Evolutionary conservation across 305 asterid species (phyloP).

Genomic region (Rubia peregrina): DNA sequence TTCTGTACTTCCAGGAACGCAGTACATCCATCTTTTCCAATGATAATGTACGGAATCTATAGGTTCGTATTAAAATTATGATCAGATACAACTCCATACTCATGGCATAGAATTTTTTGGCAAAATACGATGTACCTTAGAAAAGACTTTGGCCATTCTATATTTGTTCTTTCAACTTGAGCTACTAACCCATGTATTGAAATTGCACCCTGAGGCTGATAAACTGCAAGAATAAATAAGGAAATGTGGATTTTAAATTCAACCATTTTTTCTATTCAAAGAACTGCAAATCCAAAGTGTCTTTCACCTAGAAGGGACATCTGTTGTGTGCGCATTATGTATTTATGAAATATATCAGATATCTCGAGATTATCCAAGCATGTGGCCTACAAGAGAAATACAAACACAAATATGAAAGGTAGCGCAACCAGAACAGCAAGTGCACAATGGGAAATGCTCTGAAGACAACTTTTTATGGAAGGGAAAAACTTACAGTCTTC

Average conservation of each 20-base stretch:
- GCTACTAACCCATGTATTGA: conserved; percentile 62
- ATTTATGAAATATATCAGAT: conserved; percentile 64
- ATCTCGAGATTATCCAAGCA: conserved; percentile 65
- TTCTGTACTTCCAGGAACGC: conserved; percentile 65
- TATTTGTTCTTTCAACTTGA: conserved; percentile 71
- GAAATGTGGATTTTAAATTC: neutral
- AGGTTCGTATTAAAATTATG: conserved; percentile 15
- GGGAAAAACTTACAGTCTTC: conserved; percentile 65
- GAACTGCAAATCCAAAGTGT: conserved; percentile 20
- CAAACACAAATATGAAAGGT: conserved; percentile 9
- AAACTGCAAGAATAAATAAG: conserved; percentile 42
- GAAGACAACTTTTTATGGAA: conserved; percentile 9
- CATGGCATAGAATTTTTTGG: conserved; percentile 6
- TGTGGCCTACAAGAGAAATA: conserved; percentile 48
- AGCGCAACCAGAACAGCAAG: conserved; percentile 13
- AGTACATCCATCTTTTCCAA: conserved; percentile 74
- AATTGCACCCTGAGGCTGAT: conserved; percentile 81
- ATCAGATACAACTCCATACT: conserved; percentile 12
- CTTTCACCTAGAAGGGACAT: conserved; percentile 78
- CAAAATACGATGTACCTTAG: conserved; percentile 47
- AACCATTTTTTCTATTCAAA: neutral
- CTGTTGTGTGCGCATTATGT: conserved; percentile 73
- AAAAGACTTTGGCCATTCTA: conserved; percentile 93
- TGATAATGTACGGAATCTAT: conserved; percentile 55
- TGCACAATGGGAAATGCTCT: conserved; percentile 6